A percentile compares a stretch with the other conserved stretches of the same genome.
Conservation (phyloP, 306 rosid genomes). For the Senna siamea region DNA sequence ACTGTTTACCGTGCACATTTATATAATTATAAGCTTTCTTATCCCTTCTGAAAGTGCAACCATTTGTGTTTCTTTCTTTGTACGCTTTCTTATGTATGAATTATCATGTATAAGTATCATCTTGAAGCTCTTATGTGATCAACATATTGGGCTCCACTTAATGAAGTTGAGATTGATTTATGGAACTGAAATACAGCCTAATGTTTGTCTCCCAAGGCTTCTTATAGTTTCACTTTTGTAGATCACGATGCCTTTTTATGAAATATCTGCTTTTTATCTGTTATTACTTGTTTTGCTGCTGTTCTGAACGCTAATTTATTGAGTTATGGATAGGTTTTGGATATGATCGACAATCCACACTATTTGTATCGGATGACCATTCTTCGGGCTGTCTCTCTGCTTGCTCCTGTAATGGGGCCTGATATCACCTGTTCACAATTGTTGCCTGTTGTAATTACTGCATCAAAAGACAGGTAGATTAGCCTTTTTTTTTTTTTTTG, state of each 20-base stretch:
- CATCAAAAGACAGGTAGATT: slow-evolving; percentile 76
- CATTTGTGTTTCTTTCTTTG: no score
- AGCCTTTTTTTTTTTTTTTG: background rate
- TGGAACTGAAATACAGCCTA: background rate
- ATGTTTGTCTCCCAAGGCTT: background rate
- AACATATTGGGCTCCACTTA: background rate
- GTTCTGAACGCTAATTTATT: background rate
- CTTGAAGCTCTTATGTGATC: background rate
- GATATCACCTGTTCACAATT: slow-evolving; percentile 75
- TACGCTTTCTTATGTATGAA: no score
- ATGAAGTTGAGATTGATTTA: background rate
- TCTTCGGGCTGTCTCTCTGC: slow-evolving; percentile 67
- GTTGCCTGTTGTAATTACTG: slow-evolving; percentile 61
- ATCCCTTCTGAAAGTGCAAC: no score
- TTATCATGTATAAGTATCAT: no score
- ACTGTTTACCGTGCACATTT: no score
- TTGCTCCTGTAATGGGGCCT: slow-evolving; percentile 86
- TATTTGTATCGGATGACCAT: slow-evolving; percentile 85
- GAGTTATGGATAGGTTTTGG: slow-evolving; percentile 58
- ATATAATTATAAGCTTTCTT: no score
- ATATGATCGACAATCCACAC: slow-evolving; percentile 72
- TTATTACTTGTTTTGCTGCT: background rate
- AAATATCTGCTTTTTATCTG: background rate
- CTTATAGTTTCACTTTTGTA: background rate
- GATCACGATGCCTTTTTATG: background rate